Conservation (phyloP, 2,329 filamentous ascomycete genomes). For the Teratosphaeria pseudoeucalypti region DNA sequence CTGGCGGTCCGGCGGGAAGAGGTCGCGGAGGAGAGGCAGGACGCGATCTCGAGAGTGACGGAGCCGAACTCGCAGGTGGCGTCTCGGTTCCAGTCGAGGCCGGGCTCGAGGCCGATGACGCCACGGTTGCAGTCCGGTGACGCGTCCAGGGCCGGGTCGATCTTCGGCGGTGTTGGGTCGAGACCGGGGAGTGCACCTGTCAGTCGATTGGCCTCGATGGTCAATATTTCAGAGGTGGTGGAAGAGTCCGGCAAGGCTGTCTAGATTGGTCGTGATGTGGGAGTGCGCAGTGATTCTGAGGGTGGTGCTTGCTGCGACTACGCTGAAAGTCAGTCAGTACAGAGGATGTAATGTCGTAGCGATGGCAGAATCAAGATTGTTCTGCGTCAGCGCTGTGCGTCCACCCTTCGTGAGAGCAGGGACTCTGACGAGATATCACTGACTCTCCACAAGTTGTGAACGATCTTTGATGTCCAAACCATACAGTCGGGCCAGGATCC, state of each 20-base stretch:
- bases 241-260: neutral
- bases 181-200: neutral
- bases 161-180: neutral
- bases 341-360: neutral
- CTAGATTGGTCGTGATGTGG: neutral
- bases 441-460: no score
- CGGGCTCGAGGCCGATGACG: neutral
- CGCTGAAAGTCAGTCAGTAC: neutral
- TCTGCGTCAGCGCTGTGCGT: no score
- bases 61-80: neutral
- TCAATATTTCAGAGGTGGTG: neutral
- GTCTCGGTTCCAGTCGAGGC: neutral
- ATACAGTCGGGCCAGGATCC: no score
- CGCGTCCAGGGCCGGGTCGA: neutral
- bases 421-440: no score
- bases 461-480: no score
- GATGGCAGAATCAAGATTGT: neutral
- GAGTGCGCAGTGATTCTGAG: neutral
- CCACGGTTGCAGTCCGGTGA: neutral
- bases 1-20: neutral
- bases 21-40: neutral
- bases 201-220: neutral
- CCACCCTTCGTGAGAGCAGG: no score
- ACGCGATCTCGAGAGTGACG: neutral
- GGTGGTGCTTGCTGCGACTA: neutral